Conservation (phyloP, 2,329 filamentous ascomycete species). For the Scytalidium lignicola region DNA sequence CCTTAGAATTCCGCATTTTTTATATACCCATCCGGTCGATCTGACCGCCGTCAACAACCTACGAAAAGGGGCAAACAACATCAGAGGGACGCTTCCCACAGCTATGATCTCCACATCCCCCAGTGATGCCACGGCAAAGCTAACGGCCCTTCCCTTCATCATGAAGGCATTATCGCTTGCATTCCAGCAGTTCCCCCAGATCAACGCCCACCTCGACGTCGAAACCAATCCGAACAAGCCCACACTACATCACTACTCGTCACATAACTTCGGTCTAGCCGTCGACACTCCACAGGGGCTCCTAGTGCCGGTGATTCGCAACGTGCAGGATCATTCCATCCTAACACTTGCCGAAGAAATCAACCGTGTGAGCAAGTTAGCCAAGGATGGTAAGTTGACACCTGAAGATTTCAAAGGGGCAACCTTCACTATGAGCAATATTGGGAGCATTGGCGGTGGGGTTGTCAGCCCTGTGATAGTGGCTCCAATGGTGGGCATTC, state of each 20-base stretch:
- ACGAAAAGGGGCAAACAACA: slow-evolving; percentile 51
- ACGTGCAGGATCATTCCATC: slow-evolving; percentile 56
- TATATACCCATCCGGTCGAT: slow-evolving; percentile 59
- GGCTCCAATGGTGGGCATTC: slow-evolving; percentile 57
- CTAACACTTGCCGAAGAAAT: slow-evolving; percentile 53
- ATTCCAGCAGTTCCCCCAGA: slow-evolving; percentile 52
- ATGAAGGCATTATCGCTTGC: slow-evolving; percentile 63
- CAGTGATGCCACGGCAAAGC: slow-evolving; percentile 26
- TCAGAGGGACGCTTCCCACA: slow-evolving; percentile 10
- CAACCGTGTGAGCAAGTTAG: slow-evolving; percentile 47
- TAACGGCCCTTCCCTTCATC: slow-evolving; percentile 61
- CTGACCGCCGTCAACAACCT: slow-evolving; percentile 50
- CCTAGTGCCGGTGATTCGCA: slow-evolving; percentile 60
- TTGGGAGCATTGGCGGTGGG: slow-evolving; percentile 63
- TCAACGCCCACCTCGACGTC: slow-evolving; percentile 55
- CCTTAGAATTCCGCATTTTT: slow-evolving; percentile 61
- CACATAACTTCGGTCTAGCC: slow-evolving; percentile 64
- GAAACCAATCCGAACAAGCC: slow-evolving; percentile 42
- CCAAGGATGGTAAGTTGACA: slow-evolving; percentile 51
- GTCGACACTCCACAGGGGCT: slow-evolving; percentile 62
- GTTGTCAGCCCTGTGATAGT: slow-evolving; percentile 62
- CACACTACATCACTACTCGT: slow-evolving; percentile 50
- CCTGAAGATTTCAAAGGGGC: slow-evolving; percentile 54
- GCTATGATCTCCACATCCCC: background rate
- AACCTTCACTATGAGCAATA: slow-evolving; percentile 65